A percentile compares a stretch with the other conserved stretches of the same genome.
phyloP scores from a whole-genome alignment of 2,329 filamentous ascomycete species.

The Calonectria pseudoreteaudii region DNA sequence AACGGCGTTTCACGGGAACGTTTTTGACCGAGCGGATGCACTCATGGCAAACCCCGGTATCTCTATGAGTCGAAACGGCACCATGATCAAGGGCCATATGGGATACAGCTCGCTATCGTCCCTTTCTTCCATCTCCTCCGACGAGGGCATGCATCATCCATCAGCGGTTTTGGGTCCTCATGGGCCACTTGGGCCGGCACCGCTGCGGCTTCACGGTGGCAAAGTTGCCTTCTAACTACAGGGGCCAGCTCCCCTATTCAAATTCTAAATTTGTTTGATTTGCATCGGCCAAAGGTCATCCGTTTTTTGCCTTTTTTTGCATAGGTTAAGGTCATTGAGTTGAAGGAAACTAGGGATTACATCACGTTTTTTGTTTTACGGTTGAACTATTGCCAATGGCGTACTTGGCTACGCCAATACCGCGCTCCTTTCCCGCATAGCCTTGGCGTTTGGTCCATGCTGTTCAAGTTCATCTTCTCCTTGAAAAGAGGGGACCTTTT shows the following conservation, averaged over 20 bases:
- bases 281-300: slow-evolving; percentile 15
- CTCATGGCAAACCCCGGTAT: slow-evolving; percentile 69
- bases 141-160: slow-evolving; percentile 50
- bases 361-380: slow-evolving; percentile 15
- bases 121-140: slow-evolving; percentile 56
- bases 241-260: slow-evolving; percentile 25
- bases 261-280: slow-evolving; percentile 24
- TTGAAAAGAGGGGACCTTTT: background rate
- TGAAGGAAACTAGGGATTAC: slow-evolving; percentile 17
- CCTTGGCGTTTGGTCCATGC: slow-evolving; percentile 39
- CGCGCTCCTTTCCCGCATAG: slow-evolving; percentile 44
- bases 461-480: slow-evolving; percentile 22
- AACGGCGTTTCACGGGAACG: slow-evolving; percentile 65
- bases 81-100: slow-evolving; percentile 56
- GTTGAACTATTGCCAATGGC: slow-evolving; percentile 32
- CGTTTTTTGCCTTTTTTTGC: slow-evolving; percentile 26
- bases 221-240: slow-evolving; percentile 50
- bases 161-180: slow-evolving; percentile 46
- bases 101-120: slow-evolving; percentile 55
- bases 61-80: slow-evolving; percentile 66
- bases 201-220: slow-evolving; percentile 52
- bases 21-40: slow-evolving; percentile 71
- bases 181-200: slow-evolving; percentile 47
- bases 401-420: slow-evolving; percentile 30
- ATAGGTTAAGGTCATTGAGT: slow-evolving; percentile 20